A percentile compares a stretch with the other conserved stretches of the same genome.
Conservation (phyloP, 1,284 basidiomycete species). For the Apiotrichum montevideense region DNA sequence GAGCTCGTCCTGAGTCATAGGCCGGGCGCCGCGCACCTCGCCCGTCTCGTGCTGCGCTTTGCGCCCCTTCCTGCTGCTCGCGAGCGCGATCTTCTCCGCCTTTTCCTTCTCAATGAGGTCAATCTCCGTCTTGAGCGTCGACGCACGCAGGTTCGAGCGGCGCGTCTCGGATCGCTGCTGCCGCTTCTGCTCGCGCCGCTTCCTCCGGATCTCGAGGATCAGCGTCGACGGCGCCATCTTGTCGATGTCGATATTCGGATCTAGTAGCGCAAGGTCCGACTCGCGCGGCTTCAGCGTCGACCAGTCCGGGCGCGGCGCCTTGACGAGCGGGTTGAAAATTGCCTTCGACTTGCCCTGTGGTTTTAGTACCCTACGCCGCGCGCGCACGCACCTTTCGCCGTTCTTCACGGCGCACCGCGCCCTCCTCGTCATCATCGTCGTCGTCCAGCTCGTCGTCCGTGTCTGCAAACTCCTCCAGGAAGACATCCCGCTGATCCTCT, state of each 20-base stretch:
- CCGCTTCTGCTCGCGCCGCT: slow-evolving; percentile 36
- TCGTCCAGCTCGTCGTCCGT: slow-evolving; percentile 43
- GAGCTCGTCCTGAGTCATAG: slow-evolving; percentile 49
- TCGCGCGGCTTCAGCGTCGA: slow-evolving; percentile 8
- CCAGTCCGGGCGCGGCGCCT: slow-evolving; percentile 8
- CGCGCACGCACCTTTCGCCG: slow-evolving; percentile 24
- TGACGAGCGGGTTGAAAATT: slow-evolving; percentile 29
- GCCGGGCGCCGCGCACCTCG: slow-evolving; percentile 26
- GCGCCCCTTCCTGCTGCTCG: slow-evolving; percentile 16
- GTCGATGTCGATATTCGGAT: slow-evolving; percentile 28
- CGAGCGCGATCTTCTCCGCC: slow-evolving; percentile 17
- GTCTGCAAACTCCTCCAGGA: slow-evolving; percentile 44
- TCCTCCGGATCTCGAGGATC: slow-evolving; percentile 34
- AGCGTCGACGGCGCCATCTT: slow-evolving; percentile 42
- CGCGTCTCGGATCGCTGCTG: slow-evolving; percentile 30
- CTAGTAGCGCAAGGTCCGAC: slow-evolving; percentile 19
- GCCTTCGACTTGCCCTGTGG: slow-evolving; percentile 30
- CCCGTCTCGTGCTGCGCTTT: slow-evolving; percentile 36
- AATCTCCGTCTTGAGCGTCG: slow-evolving; percentile 34
- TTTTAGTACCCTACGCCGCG: neutral
- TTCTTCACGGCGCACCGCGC: slow-evolving; percentile 29
- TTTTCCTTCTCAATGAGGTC: slow-evolving; percentile 29
- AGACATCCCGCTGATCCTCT: slow-evolving; percentile 37
- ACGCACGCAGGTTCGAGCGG: slow-evolving; percentile 37
- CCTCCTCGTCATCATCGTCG: slow-evolving; percentile 30